A percentile compares a stretch with the other conserved stretches of the same genome.
Evolutionary conservation across 495 filamentous ascomycete species (phyloP).

Genomic region (Aspergillus steynii): DNA sequence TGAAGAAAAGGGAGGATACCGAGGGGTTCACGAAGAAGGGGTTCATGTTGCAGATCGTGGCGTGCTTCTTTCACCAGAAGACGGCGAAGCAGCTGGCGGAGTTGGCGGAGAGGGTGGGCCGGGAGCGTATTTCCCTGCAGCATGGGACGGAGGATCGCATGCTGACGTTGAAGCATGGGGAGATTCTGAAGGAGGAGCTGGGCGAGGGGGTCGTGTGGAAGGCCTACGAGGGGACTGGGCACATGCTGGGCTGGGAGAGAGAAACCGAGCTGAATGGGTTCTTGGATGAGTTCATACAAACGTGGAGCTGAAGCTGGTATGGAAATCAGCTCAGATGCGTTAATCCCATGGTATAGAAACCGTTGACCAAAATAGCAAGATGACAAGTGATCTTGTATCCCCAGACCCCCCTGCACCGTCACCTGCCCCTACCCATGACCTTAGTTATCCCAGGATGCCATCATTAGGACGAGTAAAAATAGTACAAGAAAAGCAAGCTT

Average conservation of each 20-base stretch:
- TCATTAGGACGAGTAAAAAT: no score
- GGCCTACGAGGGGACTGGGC: constrained; percentile 66
- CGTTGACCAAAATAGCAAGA: no score
- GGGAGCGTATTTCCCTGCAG: constrained; percentile 69
- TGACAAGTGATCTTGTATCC: no score
- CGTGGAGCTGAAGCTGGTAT: constrained; percentile 10
- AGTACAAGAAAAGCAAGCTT: no score
- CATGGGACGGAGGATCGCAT: constrained; percentile 75
- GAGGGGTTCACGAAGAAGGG: constrained; percentile 60
- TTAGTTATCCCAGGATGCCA: background rate
- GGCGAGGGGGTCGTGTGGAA: constrained; percentile 50
- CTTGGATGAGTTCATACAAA: constrained; percentile 54
- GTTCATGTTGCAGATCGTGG: constrained; percentile 75
- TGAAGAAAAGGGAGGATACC: constrained; percentile 60
- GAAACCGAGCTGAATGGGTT: constrained; percentile 58
- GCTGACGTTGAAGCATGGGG: constrained; percentile 67
- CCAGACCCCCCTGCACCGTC: background rate
- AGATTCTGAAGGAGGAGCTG: constrained; percentile 54
- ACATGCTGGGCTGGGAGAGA: constrained; percentile 66
- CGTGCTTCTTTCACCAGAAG: constrained; percentile 80
- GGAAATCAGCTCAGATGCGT: no score
- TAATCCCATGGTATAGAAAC: no score
- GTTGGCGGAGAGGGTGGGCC: constrained; percentile 65
- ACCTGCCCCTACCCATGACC: background rate
- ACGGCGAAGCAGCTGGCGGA: constrained; percentile 58